Evolutionary conservation across 2,329 filamentous ascomycete species (phyloP).

Genomic region (Hypoxylon sp.): DNA sequence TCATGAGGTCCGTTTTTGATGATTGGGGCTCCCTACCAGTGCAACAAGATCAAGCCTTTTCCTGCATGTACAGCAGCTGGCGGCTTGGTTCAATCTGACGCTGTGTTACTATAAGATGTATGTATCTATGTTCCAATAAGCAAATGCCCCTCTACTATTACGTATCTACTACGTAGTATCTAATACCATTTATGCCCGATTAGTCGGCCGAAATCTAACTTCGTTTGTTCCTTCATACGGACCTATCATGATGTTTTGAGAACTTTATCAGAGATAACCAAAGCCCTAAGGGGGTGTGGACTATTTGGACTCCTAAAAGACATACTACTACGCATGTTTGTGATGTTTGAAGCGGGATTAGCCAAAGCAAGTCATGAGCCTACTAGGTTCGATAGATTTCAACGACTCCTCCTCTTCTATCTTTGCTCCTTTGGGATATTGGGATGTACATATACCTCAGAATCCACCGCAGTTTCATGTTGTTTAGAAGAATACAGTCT

Average conservation of each 20-base stretch:
- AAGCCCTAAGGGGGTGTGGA: not conserved
- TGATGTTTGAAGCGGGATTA: not conserved
- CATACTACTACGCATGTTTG: too few relatives aligned
- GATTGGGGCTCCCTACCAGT: conserved; percentile 27
- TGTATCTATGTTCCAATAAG: not conserved
- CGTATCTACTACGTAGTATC: conserved; percentile 26
- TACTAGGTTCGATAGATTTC: not conserved
- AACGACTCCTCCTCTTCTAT: not conserved
- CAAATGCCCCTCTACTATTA: conserved; percentile 3
- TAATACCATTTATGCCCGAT: conserved; percentile 2
- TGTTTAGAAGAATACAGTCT: not conserved
- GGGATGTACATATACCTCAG: too few relatives aligned
- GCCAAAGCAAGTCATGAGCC: not conserved
- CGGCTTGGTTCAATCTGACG: conserved; percentile 34
- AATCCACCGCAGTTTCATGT: too few relatives aligned
- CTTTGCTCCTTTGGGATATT: too few relatives aligned
- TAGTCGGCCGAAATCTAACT: conserved; percentile 1
- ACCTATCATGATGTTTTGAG: not conserved
- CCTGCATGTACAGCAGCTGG: conserved; percentile 34
- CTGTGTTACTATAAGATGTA: conserved; percentile 28
- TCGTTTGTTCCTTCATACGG: not conserved
- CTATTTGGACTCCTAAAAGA: not conserved
- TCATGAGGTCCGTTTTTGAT: conserved; percentile 39
- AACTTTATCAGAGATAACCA: not conserved
- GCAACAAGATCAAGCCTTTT: conserved; percentile 41